phyloP scores from a whole-genome alignment of 2,329 filamentous ascomycete genomes.

The Hypoxylon sp. region DNA sequence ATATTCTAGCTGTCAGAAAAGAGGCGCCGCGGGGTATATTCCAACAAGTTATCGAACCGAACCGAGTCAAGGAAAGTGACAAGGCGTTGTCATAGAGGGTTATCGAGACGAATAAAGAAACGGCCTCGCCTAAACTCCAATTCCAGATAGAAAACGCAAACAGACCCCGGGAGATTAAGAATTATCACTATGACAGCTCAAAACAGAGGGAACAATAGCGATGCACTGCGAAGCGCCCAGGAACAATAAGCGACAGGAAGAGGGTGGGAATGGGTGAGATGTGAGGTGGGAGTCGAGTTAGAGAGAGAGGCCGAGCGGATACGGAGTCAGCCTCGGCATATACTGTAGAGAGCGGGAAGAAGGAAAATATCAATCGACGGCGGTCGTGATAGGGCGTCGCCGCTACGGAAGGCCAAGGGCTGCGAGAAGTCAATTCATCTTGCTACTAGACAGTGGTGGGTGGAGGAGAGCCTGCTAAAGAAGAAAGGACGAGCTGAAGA shows the following conservation, averaged over 20 bases:
- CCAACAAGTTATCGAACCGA: conserved; percentile 36
- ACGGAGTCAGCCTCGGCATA: conserved; percentile 11
- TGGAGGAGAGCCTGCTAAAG: conserved; percentile 22
- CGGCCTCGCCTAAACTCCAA: conserved; percentile 4
- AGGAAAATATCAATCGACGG: conserved; percentile 19
- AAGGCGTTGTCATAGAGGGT: conserved; percentile 41
- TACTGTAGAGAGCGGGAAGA: conserved; percentile 8
- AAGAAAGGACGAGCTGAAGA: conserved; percentile 33
- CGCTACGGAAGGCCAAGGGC: conserved; percentile 23
- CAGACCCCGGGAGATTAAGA: conserved; percentile 29
- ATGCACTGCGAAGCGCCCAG: conserved; percentile 10
- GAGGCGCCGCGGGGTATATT: conserved; percentile 26
- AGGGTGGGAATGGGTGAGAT: conserved; percentile 7
- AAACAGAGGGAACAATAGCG: conserved; percentile 20
- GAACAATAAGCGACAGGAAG: conserved; percentile 22
- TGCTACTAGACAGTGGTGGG: conserved; percentile 20
- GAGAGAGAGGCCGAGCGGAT: conserved; percentile 8
- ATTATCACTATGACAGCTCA: conserved; percentile 39
- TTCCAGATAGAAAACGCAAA: neutral
- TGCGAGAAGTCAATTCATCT: conserved; percentile 22
- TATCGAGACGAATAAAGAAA: conserved; percentile 8
- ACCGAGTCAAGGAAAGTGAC: conserved; percentile 41
- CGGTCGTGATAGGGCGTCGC: conserved; percentile 17
- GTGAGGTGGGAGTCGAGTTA: conserved; percentile 10
- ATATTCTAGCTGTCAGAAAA: conserved; percentile 18